phyloP scores from a whole-genome alignment of 1,139 yeast species.

The Nakaseomyces nivariensis region DNA sequence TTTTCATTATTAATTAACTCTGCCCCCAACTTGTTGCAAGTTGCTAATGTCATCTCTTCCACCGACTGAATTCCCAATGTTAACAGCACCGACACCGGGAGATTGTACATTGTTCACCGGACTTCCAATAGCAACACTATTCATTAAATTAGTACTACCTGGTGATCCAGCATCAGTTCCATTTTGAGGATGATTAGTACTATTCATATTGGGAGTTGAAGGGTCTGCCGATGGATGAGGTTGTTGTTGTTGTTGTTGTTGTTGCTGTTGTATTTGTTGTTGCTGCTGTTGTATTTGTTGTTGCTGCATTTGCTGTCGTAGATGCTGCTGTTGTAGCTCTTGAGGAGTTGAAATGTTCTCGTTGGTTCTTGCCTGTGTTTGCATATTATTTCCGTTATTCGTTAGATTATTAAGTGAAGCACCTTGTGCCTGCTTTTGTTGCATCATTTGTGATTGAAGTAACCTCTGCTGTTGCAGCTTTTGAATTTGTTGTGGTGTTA shows the following conservation, averaged over 20 bases:
- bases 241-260: slow-evolving; percentile 26
- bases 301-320: not conserved
- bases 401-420: slow-evolving; percentile 18
- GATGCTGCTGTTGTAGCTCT: slow-evolving; percentile 5
- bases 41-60: slow-evolving; percentile 20
- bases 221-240: slow-evolving; percentile 18
- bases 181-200: slow-evolving; percentile 22
- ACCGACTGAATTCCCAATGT: slow-evolving; percentile 11
- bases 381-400: slow-evolving; percentile 12
- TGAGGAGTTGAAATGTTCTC: not conserved
- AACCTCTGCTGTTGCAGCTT: slow-evolving; percentile 32
- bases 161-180: slow-evolving; percentile 10
- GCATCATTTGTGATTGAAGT: slow-evolving; percentile 29
- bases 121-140: slow-evolving; percentile 5
- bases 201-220: slow-evolving; percentile 9
- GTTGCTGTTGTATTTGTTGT: not conserved
- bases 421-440: slow-evolving; percentile 27
- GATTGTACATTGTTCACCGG: slow-evolving; percentile 1
- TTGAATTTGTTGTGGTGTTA: slow-evolving; percentile 40
- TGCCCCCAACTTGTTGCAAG: slow-evolving; percentile 17
- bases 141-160: slow-evolving; percentile 5
- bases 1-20: slow-evolving; percentile 13
- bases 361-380: slow-evolving; percentile 5
- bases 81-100: not conserved
- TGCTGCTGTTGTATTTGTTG: not conserved